Percentiles rank a stretch among this genome's conserved stretches.
phyloP scores from a whole-genome alignment of 192 early-diverging fungal species.

The Ambispora gerdemannii region DNA sequence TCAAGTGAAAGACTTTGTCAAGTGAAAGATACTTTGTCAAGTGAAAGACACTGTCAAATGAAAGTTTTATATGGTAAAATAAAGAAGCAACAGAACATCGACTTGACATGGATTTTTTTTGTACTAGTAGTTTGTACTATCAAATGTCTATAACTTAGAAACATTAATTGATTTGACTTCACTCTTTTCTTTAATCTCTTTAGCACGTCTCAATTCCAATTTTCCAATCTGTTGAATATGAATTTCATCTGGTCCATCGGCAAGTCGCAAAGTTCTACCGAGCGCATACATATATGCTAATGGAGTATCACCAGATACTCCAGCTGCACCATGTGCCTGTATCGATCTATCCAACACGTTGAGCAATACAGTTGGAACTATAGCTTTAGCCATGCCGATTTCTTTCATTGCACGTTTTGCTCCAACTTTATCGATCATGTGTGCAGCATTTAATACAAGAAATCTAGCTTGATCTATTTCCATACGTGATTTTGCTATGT shows the following conservation, averaged over 20 bases:
- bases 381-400: constrained; percentile 93
- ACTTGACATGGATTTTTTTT: too few relatives aligned
- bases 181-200: constrained; percentile 37
- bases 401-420: constrained; percentile 89
- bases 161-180: constrained; percentile 27
- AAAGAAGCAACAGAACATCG: too few relatives aligned
- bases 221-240: constrained; percentile 82
- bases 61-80: too few relatives aligned
- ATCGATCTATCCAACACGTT: constrained; percentile 87
- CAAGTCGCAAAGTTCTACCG: constrained; percentile 81
- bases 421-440: constrained; percentile 82
- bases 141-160: too few relatives aligned
- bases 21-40: too few relatives aligned
- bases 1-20: too few relatives aligned
- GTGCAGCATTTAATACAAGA: constrained; percentile 90
- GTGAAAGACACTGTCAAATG: too few relatives aligned
- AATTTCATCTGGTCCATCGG: constrained; percentile 94
- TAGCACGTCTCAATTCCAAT: constrained; percentile 62
- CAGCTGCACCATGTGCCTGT: constrained; percentile 91
- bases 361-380: constrained; percentile 77
- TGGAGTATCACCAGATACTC: constrained; percentile 81
- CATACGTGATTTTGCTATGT: constrained; percentile 84
- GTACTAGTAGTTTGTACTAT: too few relatives aligned
- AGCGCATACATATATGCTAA: constrained; percentile 80
- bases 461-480: constrained; percentile 89